Base-by-base conservation (phyloP, 352 stramenopile genomes). In the Globisporangium yorkense region DNA sequence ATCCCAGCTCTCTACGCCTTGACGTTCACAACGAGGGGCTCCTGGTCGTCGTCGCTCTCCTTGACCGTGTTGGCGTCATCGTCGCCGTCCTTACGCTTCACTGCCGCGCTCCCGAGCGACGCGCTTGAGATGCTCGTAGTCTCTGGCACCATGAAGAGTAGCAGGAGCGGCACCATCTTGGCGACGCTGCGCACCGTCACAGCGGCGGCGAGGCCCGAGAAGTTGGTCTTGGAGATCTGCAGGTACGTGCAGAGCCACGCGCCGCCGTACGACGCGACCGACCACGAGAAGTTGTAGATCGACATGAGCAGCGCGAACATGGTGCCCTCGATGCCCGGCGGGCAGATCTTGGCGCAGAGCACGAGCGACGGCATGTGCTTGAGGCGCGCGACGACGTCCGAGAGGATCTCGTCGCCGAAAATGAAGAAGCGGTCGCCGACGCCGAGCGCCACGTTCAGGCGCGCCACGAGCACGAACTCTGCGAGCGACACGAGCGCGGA, bases 301-400 rank as follows among this genome's bases (percentile, higher is more conserved):
- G 78, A 91, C 81, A 91, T 91, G 66, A 89, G 81, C 67, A 91
- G 57, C 31, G 96, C 96, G 74, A 98, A 99, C 61, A 99, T 85
- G 4, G 97, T 97, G 56, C 95, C 96, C 74, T 99, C 96, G 47
- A 98, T 89, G 50, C 96, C 96, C 31, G 83, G 88, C 31, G 96
- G 96, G 59, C 96, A 99, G 57, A 99, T 83, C 63, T 93, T 92
- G 58, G 94, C 92, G 50, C 96, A 97, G n/a, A 99, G 72, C 48
- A 98, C 93, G 29, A 98, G 80, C 51, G 88, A 98, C 9, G 96
- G 96, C 72, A 99, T 94, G 61, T 87, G 77, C 65, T 91, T 90
- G 66, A 93, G 77, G 0, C 80, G 74, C 51, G 75, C 78, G 29
- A 92, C 83, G 5, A 92, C 80, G 54, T 90, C 83, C 61, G 79